Percentiles rank a stretch among this genome's conserved stretches.
These are phyloP conservation scores for Peronospora farinosa DNA, from an alignment of 352 stramenopile species.

Conservation along the genomic window DNA sequence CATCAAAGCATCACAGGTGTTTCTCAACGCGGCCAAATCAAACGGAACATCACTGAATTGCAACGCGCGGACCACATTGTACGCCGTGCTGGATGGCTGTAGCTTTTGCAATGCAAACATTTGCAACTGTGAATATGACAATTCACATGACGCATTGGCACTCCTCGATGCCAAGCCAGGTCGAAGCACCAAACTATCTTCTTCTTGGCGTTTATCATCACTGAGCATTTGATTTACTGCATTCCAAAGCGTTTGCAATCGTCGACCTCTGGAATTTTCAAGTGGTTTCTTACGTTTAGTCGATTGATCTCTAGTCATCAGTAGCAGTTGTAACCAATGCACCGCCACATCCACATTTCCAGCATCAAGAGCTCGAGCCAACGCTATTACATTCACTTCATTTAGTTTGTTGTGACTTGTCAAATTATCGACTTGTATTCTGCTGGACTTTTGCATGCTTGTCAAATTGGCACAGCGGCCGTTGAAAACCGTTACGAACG, in stretches of 20 bases:
- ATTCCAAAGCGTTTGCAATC: too few relatives aligned
- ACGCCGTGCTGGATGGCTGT: constrained; percentile 36
- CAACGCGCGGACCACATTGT: constrained; percentile 43
- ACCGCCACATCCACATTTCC: constrained; percentile 35
- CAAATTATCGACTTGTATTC: background rate
- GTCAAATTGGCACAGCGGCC: background rate
- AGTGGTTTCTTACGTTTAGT: too few relatives aligned
- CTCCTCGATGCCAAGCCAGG: too few relatives aligned
- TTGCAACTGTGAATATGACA: constrained; percentile 53
- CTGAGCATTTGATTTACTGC: too few relatives aligned
- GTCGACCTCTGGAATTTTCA: too few relatives aligned
- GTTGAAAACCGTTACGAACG: constrained; percentile 17
- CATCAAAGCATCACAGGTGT: constrained; percentile 30
- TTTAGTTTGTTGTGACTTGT: background rate
- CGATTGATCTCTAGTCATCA: constrained; percentile 14
- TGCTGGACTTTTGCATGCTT: constrained; percentile 27
- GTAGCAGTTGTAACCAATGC: constrained; percentile 34
- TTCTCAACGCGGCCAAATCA: constrained; percentile 17
- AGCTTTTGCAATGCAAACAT: constrained; percentile 52
- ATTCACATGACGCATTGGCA: constrained; percentile 5
- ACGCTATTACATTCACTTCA: constrained; percentile 1
- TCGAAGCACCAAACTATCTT: too few relatives aligned
- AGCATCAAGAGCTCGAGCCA: constrained; percentile 26
- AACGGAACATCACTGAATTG: constrained; percentile 19
- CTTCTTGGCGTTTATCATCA: too few relatives aligned